These are phyloP conservation scores for Sarocladium brachiariae DNA, from an alignment of 2,329 filamentous ascomycete genomes.

Conservation along the genomic window DNA sequence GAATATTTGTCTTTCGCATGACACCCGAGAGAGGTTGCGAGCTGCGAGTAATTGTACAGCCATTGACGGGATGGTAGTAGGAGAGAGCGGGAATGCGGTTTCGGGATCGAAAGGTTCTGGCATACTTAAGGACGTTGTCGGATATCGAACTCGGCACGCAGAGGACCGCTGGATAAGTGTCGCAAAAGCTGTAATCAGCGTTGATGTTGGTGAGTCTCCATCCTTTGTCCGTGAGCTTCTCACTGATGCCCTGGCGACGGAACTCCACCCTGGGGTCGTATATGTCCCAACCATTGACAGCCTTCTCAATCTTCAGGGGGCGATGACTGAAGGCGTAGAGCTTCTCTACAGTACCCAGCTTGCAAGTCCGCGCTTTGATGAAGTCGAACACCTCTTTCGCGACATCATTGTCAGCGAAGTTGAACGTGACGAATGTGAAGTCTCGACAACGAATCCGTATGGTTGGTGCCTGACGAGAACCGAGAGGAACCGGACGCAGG, in stretches of 20 bases:
- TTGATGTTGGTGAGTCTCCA: slow-evolving; percentile 94
- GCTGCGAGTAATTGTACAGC: slow-evolving; percentile 91
- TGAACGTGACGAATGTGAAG: slow-evolving; percentile 89
- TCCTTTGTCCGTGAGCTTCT: slow-evolving; percentile 67
- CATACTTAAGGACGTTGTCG: slow-evolving; percentile 95
- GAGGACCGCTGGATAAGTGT: slow-evolving; percentile 82
- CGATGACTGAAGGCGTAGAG: slow-evolving; percentile 86
- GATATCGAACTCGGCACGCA: slow-evolving; percentile 85
- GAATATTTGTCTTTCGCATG: slow-evolving; percentile 80
- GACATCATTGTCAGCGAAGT: slow-evolving; percentile 66
- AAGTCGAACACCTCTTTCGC: slow-evolving; percentile 84
- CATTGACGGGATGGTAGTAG: slow-evolving; percentile 94
- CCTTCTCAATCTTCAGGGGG: slow-evolving; percentile 64
- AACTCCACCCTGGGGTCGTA: slow-evolving; percentile 87
- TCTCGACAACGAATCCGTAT: slow-evolving; percentile 87
- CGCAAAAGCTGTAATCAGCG: slow-evolving; percentile 80
- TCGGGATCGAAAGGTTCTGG: slow-evolving; percentile 79
- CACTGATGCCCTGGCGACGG: slow-evolving; percentile 77
- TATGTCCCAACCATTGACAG: slow-evolving; percentile 71
- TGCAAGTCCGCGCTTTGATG: slow-evolving; percentile 75
- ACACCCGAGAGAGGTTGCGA: slow-evolving; percentile 88
- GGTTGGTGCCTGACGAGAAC: slow-evolving; percentile 65
- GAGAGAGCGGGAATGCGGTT: slow-evolving; percentile 82
- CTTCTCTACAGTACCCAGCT: slow-evolving; percentile 74
- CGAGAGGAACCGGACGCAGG: slow-evolving; percentile 64